A percentile compares a stretch with the other conserved stretches of the same genome.
Conservation (phyloP, 345 rosid genomes). For the rapeseed (Brassica napus) region DNA sequence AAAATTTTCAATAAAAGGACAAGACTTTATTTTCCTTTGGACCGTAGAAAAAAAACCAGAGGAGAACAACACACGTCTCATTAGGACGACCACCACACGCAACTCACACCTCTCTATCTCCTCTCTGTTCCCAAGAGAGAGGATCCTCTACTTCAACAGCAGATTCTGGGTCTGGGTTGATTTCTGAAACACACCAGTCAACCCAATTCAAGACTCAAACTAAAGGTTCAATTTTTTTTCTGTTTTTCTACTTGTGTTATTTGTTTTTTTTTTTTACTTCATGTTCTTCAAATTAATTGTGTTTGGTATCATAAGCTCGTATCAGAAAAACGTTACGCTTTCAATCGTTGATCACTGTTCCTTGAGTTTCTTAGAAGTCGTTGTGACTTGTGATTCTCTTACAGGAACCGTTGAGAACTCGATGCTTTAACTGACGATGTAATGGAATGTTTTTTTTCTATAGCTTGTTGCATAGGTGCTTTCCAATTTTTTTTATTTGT, state of each 20-base stretch:
- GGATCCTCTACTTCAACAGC: too few relatives aligned
- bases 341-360: constrained; percentile 1
- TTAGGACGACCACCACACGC: constrained; percentile 30
- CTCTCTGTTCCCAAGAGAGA: background rate
- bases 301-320: background rate
- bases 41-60: background rate
- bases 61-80: constrained; percentile 22
- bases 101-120: constrained; percentile 14
- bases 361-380: background rate
- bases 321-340: background rate
- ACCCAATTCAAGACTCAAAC: constrained; percentile 21
- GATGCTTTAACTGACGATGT: background rate
- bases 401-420: background rate
- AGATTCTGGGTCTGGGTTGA: constrained; percentile 31
- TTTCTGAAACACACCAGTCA: constrained; percentile 23
- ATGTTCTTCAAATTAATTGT: background rate
- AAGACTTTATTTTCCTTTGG: background rate
- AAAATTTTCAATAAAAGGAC: background rate
- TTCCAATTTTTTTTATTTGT: too few relatives aligned
- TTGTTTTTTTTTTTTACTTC: background rate
- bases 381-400: background rate
- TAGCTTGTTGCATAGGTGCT: background rate
- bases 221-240: constrained; percentile 32
- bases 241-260: background rate
- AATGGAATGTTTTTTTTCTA: background rate